A percentile compares a stretch with the other conserved stretches of the same genome.
Conservation (phyloP, 2,329 filamentous ascomycete genomes). For the Truncatella angustata region DNA sequence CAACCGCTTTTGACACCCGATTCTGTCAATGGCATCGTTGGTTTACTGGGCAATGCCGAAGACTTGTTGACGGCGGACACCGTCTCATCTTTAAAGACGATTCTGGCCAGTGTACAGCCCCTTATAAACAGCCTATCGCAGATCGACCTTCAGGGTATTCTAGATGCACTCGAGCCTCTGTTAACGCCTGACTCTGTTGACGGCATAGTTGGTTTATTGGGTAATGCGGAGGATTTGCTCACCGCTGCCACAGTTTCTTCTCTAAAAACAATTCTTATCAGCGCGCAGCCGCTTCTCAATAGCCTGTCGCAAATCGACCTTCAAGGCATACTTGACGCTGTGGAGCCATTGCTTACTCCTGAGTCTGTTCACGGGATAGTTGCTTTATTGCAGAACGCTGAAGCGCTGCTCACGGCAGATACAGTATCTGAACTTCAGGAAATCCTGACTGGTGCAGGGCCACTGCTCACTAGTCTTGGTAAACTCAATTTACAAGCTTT, state of each 20-base stretch:
- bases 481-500: constrained; percentile 22
- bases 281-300: constrained; percentile 12
- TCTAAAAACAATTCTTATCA: constrained; percentile 17
- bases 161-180: constrained; percentile 30
- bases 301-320: constrained; percentile 30
- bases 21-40: constrained; percentile 23
- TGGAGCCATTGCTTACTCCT: constrained; percentile 31
- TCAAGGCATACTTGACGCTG: constrained; percentile 29
- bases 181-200: constrained; percentile 30
- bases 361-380: constrained; percentile 28
- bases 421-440: constrained; percentile 20
- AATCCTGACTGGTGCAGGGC: constrained; percentile 22
- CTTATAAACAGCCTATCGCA: constrained; percentile 28
- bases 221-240: constrained; percentile 27
- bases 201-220: constrained; percentile 26
- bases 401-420: constrained; percentile 29
- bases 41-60: constrained; percentile 23
- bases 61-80: constrained; percentile 21
- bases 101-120: constrained; percentile 21
- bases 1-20: constrained; percentile 28
- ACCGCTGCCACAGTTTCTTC: constrained; percentile 21
- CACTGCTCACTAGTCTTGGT: constrained; percentile 28
- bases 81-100: constrained; percentile 20
- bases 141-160: constrained; percentile 21
- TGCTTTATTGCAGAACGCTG: constrained; percentile 34